Percentiles rank a stretch among this genome's conserved stretches.
These are phyloP conservation scores for Penicillium rolfsii DNA, from an alignment of 2,329 filamentous ascomycete species.

Conservation along the genomic window DNA sequence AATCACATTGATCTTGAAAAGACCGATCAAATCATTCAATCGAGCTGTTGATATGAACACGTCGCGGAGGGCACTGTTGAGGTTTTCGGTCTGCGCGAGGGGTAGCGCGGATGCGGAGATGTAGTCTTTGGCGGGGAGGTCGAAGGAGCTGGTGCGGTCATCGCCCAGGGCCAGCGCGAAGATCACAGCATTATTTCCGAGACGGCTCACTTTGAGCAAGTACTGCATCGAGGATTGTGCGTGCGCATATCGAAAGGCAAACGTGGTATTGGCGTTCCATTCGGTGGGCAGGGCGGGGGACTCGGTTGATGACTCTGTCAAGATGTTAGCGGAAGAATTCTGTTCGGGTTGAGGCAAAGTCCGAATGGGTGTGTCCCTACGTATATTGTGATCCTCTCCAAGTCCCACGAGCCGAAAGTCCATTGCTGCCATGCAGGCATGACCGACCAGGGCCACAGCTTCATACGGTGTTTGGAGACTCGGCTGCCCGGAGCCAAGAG, in stretches of 20 bases:
- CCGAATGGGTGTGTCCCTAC: slow-evolving; percentile 46
- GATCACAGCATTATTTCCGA: slow-evolving; percentile 82
- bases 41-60: slow-evolving; percentile 75
- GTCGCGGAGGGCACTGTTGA: slow-evolving; percentile 48
- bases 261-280: slow-evolving; percentile 77
- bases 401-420: slow-evolving; percentile 82
- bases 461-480: slow-evolving; percentile 64
- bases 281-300: slow-evolving; percentile 63
- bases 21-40: slow-evolving; percentile 68
- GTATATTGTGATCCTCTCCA: slow-evolving; percentile 76
- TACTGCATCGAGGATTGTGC: slow-evolving; percentile 82
- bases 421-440: slow-evolving; percentile 79
- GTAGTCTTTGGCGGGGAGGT: slow-evolving; percentile 74
- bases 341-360: not conserved
- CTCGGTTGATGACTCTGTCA: slow-evolving; percentile 35
- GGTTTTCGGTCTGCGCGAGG: slow-evolving; percentile 43
- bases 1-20: slow-evolving; percentile 78
- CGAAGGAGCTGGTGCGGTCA: slow-evolving; percentile 78
- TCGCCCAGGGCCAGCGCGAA: slow-evolving; percentile 77
- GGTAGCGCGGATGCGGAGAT: slow-evolving; percentile 66
- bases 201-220: slow-evolving; percentile 76
- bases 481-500: slow-evolving; percentile 34
- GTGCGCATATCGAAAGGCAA: slow-evolving; percentile 86
- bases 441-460: slow-evolving; percentile 78
- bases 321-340: not conserved